These are phyloP conservation scores for Polygonum maritimum DNA, from an alignment of 148 eudicot genomes.

Conservation along the genomic window DNA sequence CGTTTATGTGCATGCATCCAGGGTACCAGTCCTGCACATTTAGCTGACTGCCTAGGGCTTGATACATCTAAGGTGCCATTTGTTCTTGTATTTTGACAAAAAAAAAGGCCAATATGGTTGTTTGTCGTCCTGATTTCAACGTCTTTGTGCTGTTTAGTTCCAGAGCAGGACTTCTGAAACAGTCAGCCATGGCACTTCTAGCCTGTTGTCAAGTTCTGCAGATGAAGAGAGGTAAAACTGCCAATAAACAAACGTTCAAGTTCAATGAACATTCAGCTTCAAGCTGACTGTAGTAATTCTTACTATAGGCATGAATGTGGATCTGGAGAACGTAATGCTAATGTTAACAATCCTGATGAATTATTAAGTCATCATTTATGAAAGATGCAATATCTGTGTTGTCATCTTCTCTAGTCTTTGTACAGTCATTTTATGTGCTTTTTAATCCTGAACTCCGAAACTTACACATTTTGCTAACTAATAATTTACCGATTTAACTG, in stretches of 20 bases:
- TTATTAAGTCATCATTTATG: background rate
- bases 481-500: background rate
- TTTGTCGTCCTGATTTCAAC: conserved; percentile 16
- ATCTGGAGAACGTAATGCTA: background rate
- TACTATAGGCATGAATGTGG: background rate
- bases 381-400: background rate
- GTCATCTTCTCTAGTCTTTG: too few relatives aligned
- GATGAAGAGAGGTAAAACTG: conserved; percentile 42
- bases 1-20: conserved; percentile 97
- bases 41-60: conserved; percentile 94
- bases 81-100: background rate
- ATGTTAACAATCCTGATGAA: background rate
- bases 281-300: background rate
- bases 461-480: background rate
- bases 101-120: background rate
- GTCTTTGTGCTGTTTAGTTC: conserved; percentile 38
- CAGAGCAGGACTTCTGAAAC: conserved; percentile 59
- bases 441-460: background rate
- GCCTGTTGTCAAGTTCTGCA: conserved; percentile 37
- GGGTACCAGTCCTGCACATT: conserved; percentile 93
- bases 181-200: conserved; percentile 44
- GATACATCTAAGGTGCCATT: conserved; percentile 76
- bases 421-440: too few relatives aligned
- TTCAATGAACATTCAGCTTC: background rate
- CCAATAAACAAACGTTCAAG: background rate